Base-by-base conservation (phyloP, 768 basidiomycete genomes). In the Pleurotus tuoliensis region DNA sequence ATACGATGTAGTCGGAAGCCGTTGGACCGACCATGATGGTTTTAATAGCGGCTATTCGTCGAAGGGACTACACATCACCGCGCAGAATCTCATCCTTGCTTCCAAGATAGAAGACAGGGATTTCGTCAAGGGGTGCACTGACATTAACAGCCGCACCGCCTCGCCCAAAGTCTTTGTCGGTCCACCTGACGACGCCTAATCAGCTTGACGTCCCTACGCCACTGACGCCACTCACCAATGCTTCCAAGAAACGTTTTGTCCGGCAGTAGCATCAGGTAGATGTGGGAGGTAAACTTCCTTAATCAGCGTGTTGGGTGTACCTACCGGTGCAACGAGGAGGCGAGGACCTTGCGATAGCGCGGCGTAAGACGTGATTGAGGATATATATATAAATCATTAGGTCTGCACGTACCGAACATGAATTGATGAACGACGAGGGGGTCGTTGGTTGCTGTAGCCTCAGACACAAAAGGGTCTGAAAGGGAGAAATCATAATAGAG, bases 91-190 rank as follows among this genome's bases (percentile, higher is more conserved):
- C 68, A 3, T 47, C 41, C 47, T 69, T 72, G 18, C 49, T 58
- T 15, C 69, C 71, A 30, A 72, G 58, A 59, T 67, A 71, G 51
- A 72, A 68, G 15, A 74, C 69, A 1, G 69, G 73, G 13, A 74
- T 73, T 47, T 69, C 60, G 47, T 69, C 67, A 20, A 71, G 59
- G 7, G 61, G 58, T 1, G 71, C 70, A 56, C 61, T 65, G n/a
- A 72, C 58, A 47, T 64, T 71, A 12, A 72, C 60, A 24, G 54
- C 56, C 24, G 43, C 58, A 12, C 70, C 70, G 22, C 71, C 71
- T 22, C 47, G 55, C 9, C 68, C 69, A 53, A 69, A 66, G 37
- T 66, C 56, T 46, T 58, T 60, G 24, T 74, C 66, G 20, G 67
- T 64, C 71, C 72, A 73, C 73, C 69, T 73, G 46, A 34, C 30